Evolutionary conservation across 495 filamentous ascomycete species (phyloP), one percentile per base, ranked within the genome.

Genomic region (Aspergillus saccharolyticus): DNA sequence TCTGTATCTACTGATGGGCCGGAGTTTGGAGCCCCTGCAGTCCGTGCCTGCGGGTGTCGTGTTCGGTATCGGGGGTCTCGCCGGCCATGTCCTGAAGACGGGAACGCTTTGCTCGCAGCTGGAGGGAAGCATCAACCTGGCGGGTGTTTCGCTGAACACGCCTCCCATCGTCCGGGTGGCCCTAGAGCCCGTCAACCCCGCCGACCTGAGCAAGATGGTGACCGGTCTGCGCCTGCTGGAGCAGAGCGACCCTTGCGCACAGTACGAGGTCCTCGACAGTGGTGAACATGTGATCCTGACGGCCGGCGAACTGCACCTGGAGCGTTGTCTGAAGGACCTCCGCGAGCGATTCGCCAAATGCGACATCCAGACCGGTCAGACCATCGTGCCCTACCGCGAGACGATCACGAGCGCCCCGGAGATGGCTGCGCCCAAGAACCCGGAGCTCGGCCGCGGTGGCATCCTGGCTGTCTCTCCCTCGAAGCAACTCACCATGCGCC

Each of bases 261-360:
- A 91, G 67, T 99, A 99, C 63, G 91, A 97, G 65, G 89, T 95
- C 12, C 87, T 97, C 21, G 83, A 87, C 54, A 96, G 84, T 56
- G 94, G 94, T 52, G 94, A 99, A 70, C 95, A 99, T 74, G 93
- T 99, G 49, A 83, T 99, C 19, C 72, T 94, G 22, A 97, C 95
- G 0, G 94, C 94, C 22, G 94, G 94, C 14, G 94, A 99, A 69
- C 70, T 99, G 59, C 94, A 99, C 71, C 76, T 97, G 2, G 94
- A 99, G 69, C 83, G 94, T 43, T 99, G 94, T 66, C 66, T 99
- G 39, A 96, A 94, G 39, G 94, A 99, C 76, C 80, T 99, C 8
- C 79, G 89, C 52, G 94, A 97, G 67, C 81, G 95, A 6, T 99
- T 96, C 70, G 94, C 94, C 4, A 85, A 83, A 60, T 97, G 96